Evolutionary conservation across 176 grass and related monocot genomes (phyloP).

Genomic region (Secale cereale): DNA sequence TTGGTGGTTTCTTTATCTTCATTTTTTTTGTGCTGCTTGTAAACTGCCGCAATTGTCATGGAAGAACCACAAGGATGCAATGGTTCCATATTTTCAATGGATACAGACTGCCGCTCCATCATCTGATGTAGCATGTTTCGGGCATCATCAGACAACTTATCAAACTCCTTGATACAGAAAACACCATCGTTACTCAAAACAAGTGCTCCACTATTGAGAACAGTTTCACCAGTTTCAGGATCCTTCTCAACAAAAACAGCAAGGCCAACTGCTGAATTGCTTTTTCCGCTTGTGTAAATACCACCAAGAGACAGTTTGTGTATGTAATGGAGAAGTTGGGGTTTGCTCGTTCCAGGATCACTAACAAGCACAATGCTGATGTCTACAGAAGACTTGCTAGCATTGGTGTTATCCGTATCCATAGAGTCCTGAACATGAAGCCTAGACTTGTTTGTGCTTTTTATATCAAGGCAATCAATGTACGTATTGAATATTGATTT

Average conservation of each 20-base stretch:
- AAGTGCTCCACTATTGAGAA: slow-evolving; percentile 91
- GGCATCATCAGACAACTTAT: slow-evolving; percentile 99
- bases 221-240: slow-evolving; percentile 97
- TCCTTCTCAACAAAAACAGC: slow-evolving; percentile 93
- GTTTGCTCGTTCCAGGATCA: slow-evolving; percentile 97
- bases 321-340: slow-evolving; percentile 93
- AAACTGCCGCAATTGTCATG: no score
- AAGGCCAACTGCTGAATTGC: slow-evolving; percentile 94
- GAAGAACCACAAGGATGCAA: slow-evolving; percentile 55
- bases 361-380: slow-evolving; percentile 96
- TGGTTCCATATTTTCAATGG: slow-evolving; percentile 93
- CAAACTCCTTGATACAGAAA: slow-evolving; percentile 96
- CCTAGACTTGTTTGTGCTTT: no score
- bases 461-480: no score
- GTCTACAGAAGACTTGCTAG: not conserved
- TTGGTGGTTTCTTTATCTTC: no score
- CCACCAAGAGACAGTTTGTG: slow-evolving; percentile 92
- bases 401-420: no score
- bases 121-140: slow-evolving; percentile 97
- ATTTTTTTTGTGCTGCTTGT: no score
- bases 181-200: slow-evolving; percentile 95
- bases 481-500: no score
- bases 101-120: slow-evolving; percentile 97
- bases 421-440: no score
- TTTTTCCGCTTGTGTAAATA: slow-evolving; percentile 95